These are phyloP conservation scores for Prinsepia uniflora DNA, from an alignment of 306 rosid species.

Conservation along the genomic window DNA sequence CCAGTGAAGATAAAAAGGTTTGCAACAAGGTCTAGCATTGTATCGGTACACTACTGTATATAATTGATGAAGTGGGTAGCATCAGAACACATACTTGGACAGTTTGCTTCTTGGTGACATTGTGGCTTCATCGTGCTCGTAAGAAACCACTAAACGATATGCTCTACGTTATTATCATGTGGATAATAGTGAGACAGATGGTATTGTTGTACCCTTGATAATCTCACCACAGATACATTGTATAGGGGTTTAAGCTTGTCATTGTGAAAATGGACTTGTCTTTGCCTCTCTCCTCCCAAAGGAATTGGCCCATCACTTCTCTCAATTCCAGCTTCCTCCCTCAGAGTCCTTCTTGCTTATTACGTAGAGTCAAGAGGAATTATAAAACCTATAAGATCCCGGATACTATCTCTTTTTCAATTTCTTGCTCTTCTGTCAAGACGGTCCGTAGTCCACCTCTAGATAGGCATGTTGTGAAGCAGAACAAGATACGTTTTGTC, in stretches of 20 bases:
- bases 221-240: background rate
- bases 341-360: conserved; percentile 27
- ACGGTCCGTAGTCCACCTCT: conserved; percentile 63
- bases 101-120: conserved; percentile 2
- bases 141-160: background rate
- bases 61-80: background rate
- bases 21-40: background rate
- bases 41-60: background rate
- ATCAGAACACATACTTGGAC: background rate
- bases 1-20: background rate
- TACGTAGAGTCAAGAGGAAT: conserved; percentile 22
- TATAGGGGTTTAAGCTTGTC: conserved; percentile 1
- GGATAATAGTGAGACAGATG: background rate
- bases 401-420: conserved; percentile 22
- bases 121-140: conserved; percentile 1
- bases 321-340: conserved; percentile 39
- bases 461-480: conserved; percentile 68
- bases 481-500: conserved; percentile 67
- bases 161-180: background rate
- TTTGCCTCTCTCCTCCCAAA: conserved; percentile 36
- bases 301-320: conserved; percentile 28
- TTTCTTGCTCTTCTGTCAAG: conserved; percentile 59
- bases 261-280: conserved; percentile 35
- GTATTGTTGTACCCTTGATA: background rate
- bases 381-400: conserved; percentile 11